phyloP scores from a whole-genome alignment of 345 rosid genomes.

The Camelina laxa region DNA sequence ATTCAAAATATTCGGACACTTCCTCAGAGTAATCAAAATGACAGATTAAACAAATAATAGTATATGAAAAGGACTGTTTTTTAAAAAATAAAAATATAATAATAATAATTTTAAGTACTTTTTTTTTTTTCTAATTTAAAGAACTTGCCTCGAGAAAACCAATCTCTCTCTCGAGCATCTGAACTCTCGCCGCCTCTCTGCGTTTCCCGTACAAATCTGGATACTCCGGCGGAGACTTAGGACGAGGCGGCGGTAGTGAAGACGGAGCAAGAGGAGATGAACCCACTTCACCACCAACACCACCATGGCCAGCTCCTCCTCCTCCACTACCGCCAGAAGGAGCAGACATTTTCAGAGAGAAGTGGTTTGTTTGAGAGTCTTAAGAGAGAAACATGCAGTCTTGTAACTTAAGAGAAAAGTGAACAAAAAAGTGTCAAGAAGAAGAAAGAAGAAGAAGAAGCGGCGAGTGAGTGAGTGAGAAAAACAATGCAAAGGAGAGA shows the following conservation, averaged over 20 bases:
- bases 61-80: not conserved
- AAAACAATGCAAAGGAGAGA: slow-evolving; percentile 37
- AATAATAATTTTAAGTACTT: not conserved
- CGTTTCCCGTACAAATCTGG: slow-evolving; percentile 96
- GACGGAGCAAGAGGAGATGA: slow-evolving; percentile 45
- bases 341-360: slow-evolving; percentile 49
- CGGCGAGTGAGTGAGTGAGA: slow-evolving; percentile 38
- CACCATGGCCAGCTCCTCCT: slow-evolving; percentile 14
- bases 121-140: no score
- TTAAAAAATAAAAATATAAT: not conserved
- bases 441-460: slow-evolving; percentile 39
- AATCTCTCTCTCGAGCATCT: slow-evolving; percentile 89
- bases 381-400: slow-evolving; percentile 23
- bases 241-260: slow-evolving; percentile 71
- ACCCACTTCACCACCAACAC: slow-evolving; percentile 26
- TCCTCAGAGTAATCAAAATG: slow-evolving; percentile 40
- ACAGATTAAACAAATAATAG: slow-evolving; percentile 14
- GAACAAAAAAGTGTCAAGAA: not conserved
- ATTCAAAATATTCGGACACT: slow-evolving; percentile 40
- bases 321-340: slow-evolving; percentile 35
- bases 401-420: not conserved
- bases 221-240: slow-evolving; percentile 90
- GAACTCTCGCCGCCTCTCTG: slow-evolving; percentile 78
- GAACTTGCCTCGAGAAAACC: slow-evolving; percentile 80
- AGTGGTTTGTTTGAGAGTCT: not conserved